Conservation (phyloP, 345 rosid species). For the Orychophragmus violaceus region DNA sequence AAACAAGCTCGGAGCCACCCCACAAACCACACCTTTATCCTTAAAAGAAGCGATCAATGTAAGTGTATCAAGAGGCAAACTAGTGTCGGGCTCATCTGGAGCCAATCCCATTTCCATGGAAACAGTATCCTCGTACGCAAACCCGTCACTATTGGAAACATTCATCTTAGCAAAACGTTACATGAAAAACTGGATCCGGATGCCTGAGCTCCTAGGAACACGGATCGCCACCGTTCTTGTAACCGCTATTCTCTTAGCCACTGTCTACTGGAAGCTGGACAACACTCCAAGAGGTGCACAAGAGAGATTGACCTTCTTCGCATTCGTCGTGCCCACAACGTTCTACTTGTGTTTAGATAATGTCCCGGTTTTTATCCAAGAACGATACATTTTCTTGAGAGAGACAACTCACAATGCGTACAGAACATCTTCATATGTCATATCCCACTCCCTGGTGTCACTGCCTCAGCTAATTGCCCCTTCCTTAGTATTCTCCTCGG, state of each 20-base stretch:
- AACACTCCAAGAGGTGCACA: slow-evolving; percentile 32
- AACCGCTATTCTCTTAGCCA: slow-evolving; percentile 40
- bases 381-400: slow-evolving; percentile 70
- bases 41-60: slow-evolving; percentile 17
- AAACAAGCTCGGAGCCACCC: neutral
- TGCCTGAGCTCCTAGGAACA: slow-evolving; percentile 18
- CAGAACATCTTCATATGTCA: slow-evolving; percentile 38
- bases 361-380: slow-evolving; percentile 43
- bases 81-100: slow-evolving; percentile 23
- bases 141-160: slow-evolving; percentile 1
- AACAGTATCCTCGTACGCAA: slow-evolving; percentile 19
- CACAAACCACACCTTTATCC: neutral
- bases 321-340: slow-evolving; percentile 33
- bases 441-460: slow-evolving; percentile 38
- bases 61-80: slow-evolving; percentile 16
- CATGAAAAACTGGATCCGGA: slow-evolving; percentile 26
- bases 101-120: slow-evolving; percentile 13
- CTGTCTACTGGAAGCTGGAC: slow-evolving; percentile 51
- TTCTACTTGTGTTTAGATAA: slow-evolving; percentile 36
- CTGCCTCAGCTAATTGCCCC: slow-evolving; percentile 35
- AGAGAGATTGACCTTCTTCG: slow-evolving; percentile 38
- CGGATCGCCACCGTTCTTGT: slow-evolving; percentile 18
- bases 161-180: slow-evolving; percentile 21
- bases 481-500: slow-evolving; percentile 29
- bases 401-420: slow-evolving; percentile 45